Evolutionary conservation across 768 basidiomycete genomes (phyloP), one percentile per base, ranked within the genome.

Genomic region (Calocybe cyanea): DNA sequence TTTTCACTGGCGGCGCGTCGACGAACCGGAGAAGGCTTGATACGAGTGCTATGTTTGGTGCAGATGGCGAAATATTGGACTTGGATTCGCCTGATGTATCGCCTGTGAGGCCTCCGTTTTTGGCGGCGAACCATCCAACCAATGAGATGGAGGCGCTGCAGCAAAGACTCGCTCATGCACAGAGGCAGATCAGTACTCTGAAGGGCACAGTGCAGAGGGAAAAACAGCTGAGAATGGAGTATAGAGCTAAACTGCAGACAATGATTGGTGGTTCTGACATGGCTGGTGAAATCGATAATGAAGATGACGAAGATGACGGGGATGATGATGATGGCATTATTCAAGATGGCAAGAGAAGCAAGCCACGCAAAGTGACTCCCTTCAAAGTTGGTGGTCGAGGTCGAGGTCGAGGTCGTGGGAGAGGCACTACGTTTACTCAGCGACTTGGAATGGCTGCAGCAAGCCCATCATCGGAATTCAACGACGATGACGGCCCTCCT

Each of bases 141-240:
- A 86, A 84, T 58, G 90, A 92, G 63, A 80, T 91, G 32, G 90
- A 92, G 56, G 79, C 82, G 0, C 67, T 92, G 11, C 84, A 90
- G 49, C 85, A 91, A 57, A 75, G 84, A 20, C 72, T 93, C 28
- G 85, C 88, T 9, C 90, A 92, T 62, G 87, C 92, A 3, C 89
- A 93, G 62, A 72, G 91, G 49, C 90, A 91, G 57, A 84, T 93
- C 57, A 77, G 72, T 50, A 91, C 90, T 13, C 77, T 93, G 49
- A 87, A 89, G 57, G 79, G 84, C 38, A 82, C 83, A 0, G 62
- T 93, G 42, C 80, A 81, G 57, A 75, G 90, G 48, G 92, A 93
- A 75, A 92, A 91, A 67, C 85, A 89, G 68, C 68, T 82, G 45
- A 79, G 85, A 25, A 78, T 90, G 59, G 83, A 85, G 43, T 79